Conservation (phyloP, 768 basidiomycete genomes). For the Termitomyces eurrhizus region DNA sequence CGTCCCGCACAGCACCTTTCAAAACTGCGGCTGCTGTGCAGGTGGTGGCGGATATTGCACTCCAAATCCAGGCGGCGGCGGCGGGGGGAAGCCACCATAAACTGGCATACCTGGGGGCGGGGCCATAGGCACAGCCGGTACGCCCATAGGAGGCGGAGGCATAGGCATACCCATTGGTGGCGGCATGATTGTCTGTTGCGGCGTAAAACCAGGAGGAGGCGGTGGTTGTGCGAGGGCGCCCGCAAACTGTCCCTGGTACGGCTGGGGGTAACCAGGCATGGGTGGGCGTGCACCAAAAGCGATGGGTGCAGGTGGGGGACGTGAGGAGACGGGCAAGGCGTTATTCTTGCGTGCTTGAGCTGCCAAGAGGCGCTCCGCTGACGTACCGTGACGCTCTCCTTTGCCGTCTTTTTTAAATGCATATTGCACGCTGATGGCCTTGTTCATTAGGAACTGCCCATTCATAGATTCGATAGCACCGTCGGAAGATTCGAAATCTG, state of each 20-base stretch:
- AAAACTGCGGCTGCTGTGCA: slow-evolving; percentile 36
- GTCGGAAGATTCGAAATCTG: slow-evolving; percentile 96
- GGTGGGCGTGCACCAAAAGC: slow-evolving; percentile 61
- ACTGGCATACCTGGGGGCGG: slow-evolving; percentile 36
- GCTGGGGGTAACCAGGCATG: slow-evolving; percentile 68
- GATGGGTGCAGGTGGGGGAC: slow-evolving; percentile 74
- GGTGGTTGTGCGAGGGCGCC: slow-evolving; percentile 81
- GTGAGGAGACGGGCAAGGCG: slow-evolving; percentile 72
- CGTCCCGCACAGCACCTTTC: slow-evolving; percentile 1
- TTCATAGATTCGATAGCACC: slow-evolving; percentile 97
- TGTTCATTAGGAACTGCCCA: slow-evolving; percentile 96
- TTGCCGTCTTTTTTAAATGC: slow-evolving; percentile 99
- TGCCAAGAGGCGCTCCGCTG: slow-evolving; percentile 94
- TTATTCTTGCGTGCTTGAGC: slow-evolving; percentile 96
- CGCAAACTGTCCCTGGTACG: slow-evolving; percentile 91
- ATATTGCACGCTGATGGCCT: slow-evolving; percentile 94
- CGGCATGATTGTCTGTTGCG: slow-evolving; percentile 65
- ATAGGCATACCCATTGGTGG: slow-evolving; percentile 37
- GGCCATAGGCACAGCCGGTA: slow-evolving; percentile 21
- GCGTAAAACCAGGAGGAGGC: slow-evolving; percentile 76
- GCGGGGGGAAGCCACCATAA: slow-evolving; percentile 55
- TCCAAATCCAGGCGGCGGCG: slow-evolving; percentile 65
- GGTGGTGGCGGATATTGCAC: slow-evolving; percentile 42
- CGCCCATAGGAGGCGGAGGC: slow-evolving; percentile 28
- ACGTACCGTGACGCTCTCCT: slow-evolving; percentile 94